phyloP scores from a whole-genome alignment of 1,139 yeast genomes.

The Suhomyces guaymorum region DNA sequence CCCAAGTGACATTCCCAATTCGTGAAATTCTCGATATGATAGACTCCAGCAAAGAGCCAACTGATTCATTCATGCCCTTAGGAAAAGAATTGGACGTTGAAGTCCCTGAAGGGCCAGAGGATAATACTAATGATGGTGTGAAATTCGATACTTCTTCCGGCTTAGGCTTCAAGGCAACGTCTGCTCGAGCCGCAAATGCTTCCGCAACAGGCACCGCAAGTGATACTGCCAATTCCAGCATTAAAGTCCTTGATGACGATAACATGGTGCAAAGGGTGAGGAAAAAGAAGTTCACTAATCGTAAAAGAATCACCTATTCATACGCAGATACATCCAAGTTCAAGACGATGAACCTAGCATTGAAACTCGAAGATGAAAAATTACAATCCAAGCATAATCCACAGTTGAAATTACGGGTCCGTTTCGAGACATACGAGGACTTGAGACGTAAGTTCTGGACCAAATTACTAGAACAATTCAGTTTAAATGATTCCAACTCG shows the following conservation, averaged over 20 bases:
- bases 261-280: slow-evolving; percentile 31
- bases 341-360: slow-evolving; percentile 41
- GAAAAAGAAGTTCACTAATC: slow-evolving; percentile 31
- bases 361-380: slow-evolving; percentile 35
- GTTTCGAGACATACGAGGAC: slow-evolving; percentile 67
- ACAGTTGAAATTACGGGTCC: slow-evolving; percentile 55
- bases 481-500: slow-evolving; percentile 34
- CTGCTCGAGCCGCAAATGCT: background rate
- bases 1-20: slow-evolving; percentile 57
- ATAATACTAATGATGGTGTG: background rate
- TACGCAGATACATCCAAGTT: slow-evolving; percentile 46
- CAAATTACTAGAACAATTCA: slow-evolving; percentile 58
- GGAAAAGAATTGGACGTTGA: slow-evolving; percentile 3
- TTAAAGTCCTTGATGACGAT: slow-evolving; percentile 33
- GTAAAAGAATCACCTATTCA: slow-evolving; percentile 29
- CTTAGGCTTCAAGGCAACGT: slow-evolving; percentile 1
- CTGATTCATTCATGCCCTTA: slow-evolving; percentile 9
- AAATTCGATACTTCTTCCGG: slow-evolving; percentile 1
- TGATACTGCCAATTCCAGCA: slow-evolving; percentile 16
- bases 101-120: background rate
- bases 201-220: slow-evolving; percentile 3
- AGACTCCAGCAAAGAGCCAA: slow-evolving; percentile 1
- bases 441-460: slow-evolving; percentile 74
- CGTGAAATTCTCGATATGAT: slow-evolving; percentile 40
- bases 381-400: slow-evolving; percentile 51